Evolutionary conservation across 2,329 filamentous ascomycete species (phyloP).

Genomic region (Ramichloridium luteum): DNA sequence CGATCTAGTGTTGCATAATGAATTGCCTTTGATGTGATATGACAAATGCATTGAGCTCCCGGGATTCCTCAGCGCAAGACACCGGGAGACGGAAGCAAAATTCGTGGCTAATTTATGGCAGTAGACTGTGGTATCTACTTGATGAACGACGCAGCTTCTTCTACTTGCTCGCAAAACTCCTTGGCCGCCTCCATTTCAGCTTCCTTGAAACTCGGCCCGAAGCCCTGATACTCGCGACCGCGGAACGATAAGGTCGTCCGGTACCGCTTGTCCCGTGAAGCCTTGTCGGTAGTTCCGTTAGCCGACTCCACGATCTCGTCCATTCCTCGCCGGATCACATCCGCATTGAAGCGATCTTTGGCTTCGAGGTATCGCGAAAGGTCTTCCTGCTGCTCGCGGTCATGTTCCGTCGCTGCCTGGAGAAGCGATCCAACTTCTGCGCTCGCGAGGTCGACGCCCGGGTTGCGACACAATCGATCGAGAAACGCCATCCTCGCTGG

Average conservation of each 20-base stretch:
- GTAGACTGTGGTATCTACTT: background rate
- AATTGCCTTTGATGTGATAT: no score
- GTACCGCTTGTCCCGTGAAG: background rate
- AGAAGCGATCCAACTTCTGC: background rate
- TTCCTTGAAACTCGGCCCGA: background rate
- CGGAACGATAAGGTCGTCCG: background rate
- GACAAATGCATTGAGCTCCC: no score
- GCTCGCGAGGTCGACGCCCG: background rate
- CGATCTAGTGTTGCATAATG: no score
- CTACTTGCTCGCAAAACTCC: background rate
- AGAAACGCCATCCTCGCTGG: background rate
- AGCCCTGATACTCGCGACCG: background rate
- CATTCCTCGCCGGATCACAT: background rate
- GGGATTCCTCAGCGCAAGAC: no score
- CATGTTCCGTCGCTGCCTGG: background rate
- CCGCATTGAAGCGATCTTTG: background rate
- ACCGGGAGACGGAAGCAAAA: no score
- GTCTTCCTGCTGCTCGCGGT: background rate
- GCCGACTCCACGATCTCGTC: slow-evolving; percentile 1
- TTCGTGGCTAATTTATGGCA: no score
- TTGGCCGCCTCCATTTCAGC: background rate
- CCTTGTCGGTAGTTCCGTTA: background rate
- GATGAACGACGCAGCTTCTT: background rate
- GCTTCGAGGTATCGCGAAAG: slow-evolving; percentile 1
- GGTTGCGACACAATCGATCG: slow-evolving; percentile 1